A percentile compares a stretch with the other conserved stretches of the same genome.
Evolutionary conservation across 805 yeast species (phyloP).

Genomic region (Suhomyces vadensis): DNA sequence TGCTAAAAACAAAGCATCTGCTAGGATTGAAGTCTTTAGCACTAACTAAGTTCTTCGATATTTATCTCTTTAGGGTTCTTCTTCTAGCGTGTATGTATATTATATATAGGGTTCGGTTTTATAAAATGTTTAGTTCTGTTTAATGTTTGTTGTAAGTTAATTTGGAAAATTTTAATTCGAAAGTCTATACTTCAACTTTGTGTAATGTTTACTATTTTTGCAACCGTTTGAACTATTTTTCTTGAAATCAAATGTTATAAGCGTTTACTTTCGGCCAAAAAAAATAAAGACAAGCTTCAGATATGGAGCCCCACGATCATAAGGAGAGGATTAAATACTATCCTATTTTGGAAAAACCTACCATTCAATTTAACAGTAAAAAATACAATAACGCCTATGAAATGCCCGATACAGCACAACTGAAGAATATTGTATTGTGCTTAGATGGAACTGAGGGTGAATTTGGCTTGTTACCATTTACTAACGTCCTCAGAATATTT

Average conservation of each 20-base stretch:
- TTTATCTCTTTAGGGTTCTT: neutral
- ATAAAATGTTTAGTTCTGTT: neutral
- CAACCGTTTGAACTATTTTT: neutral
- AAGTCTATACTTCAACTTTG: neutral
- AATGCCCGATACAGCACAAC: too few species aligned
- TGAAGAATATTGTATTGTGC: constrained; percentile 53
- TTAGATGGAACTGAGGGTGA: constrained; percentile 65
- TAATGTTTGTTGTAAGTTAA: too few species aligned
- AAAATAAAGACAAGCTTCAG: too few species aligned
- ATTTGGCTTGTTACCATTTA: constrained; percentile 55
- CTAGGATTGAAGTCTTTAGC: constrained; percentile 69
- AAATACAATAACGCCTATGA: too few species aligned
- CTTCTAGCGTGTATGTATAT: neutral
- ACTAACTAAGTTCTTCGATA: constrained; percentile 6
- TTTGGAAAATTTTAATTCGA: too few species aligned
- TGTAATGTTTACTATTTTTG: constrained; percentile 1
- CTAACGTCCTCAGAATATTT: constrained; percentile 56
- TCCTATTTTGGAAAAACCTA: too few species aligned
- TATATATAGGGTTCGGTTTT: constrained; percentile 8
- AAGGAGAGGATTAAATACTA: too few species aligned
- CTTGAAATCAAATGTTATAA: neutral
- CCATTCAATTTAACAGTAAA: too few species aligned
- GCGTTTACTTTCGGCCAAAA: too few species aligned
- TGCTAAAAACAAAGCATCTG: constrained; percentile 61
- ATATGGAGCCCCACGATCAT: too few species aligned